These are phyloP conservation scores for Irpex lacteus DNA, from an alignment of 1,284 basidiomycete genomes.

Conservation along the genomic window DNA sequence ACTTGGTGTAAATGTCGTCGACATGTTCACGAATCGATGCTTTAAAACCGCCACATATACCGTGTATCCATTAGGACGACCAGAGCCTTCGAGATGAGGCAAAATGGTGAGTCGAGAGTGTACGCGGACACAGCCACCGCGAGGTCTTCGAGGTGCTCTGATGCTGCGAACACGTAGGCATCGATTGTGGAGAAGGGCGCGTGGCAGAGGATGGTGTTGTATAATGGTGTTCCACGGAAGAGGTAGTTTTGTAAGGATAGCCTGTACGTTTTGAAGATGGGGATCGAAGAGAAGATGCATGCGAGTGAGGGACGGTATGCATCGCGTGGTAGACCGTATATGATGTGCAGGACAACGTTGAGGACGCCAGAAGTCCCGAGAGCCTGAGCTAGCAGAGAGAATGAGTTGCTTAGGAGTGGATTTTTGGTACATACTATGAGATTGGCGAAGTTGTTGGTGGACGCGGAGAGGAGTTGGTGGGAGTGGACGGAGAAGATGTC, in stretches of 20 bases:
- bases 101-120: conserved; percentile 32
- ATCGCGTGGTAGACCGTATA: conserved; percentile 30
- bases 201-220: conserved; percentile 27
- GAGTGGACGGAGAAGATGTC: no score
- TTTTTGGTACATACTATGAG: no score
- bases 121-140: conserved; percentile 34
- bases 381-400: no score
- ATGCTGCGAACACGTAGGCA: conserved; percentile 35
- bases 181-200: conserved; percentile 29
- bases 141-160: conserved; percentile 31
- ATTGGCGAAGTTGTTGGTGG: no score
- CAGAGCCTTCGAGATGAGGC: conserved; percentile 31
- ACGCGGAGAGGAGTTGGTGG: no score
- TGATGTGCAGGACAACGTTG: conserved; percentile 34
- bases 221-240: conserved; percentile 24
- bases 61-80: conserved; percentile 34
- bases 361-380: conserved; percentile 19
- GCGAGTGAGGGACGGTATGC: conserved; percentile 28
- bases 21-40: no score
- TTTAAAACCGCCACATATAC: conserved; percentile 38
- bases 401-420: no score
- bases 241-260: conserved; percentile 20
- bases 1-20: no score
- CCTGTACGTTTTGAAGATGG: conserved; percentile 29
- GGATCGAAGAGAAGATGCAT: conserved; percentile 25